Conservation (phyloP, 805 yeast species). For the Ogataea polymorpha region DNA sequence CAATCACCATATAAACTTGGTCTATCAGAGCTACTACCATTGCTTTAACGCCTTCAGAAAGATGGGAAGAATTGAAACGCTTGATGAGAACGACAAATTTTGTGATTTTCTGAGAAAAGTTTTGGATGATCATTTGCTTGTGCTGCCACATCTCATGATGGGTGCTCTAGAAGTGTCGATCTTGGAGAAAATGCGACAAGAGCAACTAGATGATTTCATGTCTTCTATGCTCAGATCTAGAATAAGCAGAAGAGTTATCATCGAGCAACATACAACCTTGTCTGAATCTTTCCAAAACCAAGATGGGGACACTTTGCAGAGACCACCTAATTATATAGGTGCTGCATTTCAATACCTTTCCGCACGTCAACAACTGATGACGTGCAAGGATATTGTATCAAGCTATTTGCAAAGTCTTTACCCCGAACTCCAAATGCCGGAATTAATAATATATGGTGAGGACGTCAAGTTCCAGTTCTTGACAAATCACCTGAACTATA, state of each 20-base stretch:
- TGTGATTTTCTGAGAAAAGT: slow-evolving; percentile 61
- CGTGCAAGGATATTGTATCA: slow-evolving; percentile 51
- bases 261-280: slow-evolving; percentile 85
- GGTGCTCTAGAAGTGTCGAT: slow-evolving; percentile 84
- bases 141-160: slow-evolving; percentile 86
- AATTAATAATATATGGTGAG: slow-evolving; percentile 72
- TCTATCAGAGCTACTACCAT: slow-evolving; percentile 80
- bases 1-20: slow-evolving; percentile 81
- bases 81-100: slow-evolving; percentile 74
- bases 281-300: slow-evolving; percentile 54
- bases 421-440: slow-evolving; percentile 65
- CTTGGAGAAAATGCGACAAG: slow-evolving; percentile 53
- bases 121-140: slow-evolving; percentile 74
- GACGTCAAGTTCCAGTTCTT: slow-evolving; percentile 75
- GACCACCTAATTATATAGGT: slow-evolving; percentile 59
- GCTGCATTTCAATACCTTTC: slow-evolving; percentile 80
- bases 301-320: slow-evolving; percentile 41
- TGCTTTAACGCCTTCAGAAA: slow-evolving; percentile 84
- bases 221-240: slow-evolving; percentile 78
- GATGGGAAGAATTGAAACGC: slow-evolving; percentile 60
- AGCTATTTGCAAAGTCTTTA: slow-evolving; percentile 50
- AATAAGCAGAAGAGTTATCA: slow-evolving; percentile 83
- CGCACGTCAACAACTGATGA: slow-evolving; percentile 61
- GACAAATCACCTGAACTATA: slow-evolving; percentile 80
- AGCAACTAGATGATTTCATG: slow-evolving; percentile 67